phyloP scores from a whole-genome alignment of 2,329 filamentous ascomycete genomes.

The Colletotrichum chrysophilum region DNA sequence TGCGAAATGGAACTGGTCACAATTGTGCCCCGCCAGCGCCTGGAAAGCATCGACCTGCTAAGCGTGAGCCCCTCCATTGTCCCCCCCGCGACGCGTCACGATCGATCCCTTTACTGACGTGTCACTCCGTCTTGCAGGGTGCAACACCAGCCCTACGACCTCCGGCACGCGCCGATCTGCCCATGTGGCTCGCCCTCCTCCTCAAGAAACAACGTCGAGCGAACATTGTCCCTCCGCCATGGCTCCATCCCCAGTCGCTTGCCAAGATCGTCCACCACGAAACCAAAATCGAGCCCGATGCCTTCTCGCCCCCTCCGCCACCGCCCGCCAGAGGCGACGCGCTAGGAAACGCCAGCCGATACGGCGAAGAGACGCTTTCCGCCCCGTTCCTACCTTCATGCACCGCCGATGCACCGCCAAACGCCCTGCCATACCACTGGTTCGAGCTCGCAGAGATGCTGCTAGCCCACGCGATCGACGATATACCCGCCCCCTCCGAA shows the following conservation, averaged over 20 bases:
- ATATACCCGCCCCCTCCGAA: slow-evolving; percentile 75
- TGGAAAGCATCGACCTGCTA: slow-evolving; percentile 85
- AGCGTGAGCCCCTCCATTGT: slow-evolving; percentile 63
- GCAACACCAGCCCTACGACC: slow-evolving; percentile 78
- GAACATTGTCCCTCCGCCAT: slow-evolving; percentile 89
- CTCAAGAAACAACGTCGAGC: slow-evolving; percentile 93
- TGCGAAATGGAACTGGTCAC: slow-evolving; percentile 98
- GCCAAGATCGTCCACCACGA: slow-evolving; percentile 81
- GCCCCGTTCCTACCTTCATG: slow-evolving; percentile 83
- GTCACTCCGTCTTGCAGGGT: slow-evolving; percentile 60
- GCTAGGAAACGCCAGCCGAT: slow-evolving; percentile 45
- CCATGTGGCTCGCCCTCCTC: slow-evolving; percentile 93
- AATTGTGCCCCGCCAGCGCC: slow-evolving; percentile 86
- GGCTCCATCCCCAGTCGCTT: slow-evolving; percentile 81
- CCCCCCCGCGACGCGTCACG: slow-evolving; percentile 3
- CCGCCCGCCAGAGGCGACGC: slow-evolving; percentile 60
- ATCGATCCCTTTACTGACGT: neutral
- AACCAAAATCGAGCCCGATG: slow-evolving; percentile 70
- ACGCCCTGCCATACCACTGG: slow-evolving; percentile 92
- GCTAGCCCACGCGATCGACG: slow-evolving; percentile 83
- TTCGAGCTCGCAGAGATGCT: slow-evolving; percentile 88
- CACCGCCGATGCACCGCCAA: slow-evolving; percentile 70
- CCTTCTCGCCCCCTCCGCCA: slow-evolving; percentile 80
- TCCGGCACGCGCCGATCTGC: slow-evolving; percentile 78
- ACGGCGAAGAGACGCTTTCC: slow-evolving; percentile 47